A percentile compares a stretch with the other conserved stretches of the same genome.
Conservation (phyloP, 2,329 filamentous ascomycete species). For the Ophiobolus disseminans region DNA sequence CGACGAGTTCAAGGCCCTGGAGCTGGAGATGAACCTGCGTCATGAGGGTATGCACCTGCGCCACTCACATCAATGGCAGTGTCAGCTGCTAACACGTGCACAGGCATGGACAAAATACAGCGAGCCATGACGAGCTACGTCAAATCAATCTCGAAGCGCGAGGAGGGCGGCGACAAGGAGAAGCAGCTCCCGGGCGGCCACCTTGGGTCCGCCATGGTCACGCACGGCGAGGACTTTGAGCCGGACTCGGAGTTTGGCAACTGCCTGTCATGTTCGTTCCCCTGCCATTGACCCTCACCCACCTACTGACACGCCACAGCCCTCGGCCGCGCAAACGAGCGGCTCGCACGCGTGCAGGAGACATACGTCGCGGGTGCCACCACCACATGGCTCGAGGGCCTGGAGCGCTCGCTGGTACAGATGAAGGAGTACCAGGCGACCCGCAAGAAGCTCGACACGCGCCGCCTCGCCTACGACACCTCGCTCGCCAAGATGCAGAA, state of each 20-base stretch:
- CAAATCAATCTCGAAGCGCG: constrained; percentile 85
- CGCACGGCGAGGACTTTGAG: constrained; percentile 92
- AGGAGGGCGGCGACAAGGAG: constrained; percentile 86
- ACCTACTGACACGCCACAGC: constrained; percentile 53
- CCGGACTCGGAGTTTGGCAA: constrained; percentile 88
- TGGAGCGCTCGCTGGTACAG: constrained; percentile 87
- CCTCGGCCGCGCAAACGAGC: constrained; percentile 86
- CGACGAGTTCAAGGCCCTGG: constrained; percentile 89
- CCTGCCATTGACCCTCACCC: background rate
- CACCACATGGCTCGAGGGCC: constrained; percentile 85
- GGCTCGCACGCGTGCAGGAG: constrained; percentile 84
- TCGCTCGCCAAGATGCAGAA: constrained; percentile 91
- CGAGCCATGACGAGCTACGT: constrained; percentile 84
- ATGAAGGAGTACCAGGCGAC: constrained; percentile 97
- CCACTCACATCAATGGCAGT: constrained; percentile 4
- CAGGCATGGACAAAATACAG: constrained; percentile 90
- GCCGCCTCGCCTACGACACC: constrained; percentile 88
- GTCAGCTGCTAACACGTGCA: constrained; percentile 10
- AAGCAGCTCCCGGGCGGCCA: constrained; percentile 81
- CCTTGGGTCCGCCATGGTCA: constrained; percentile 83
- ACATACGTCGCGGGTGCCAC: constrained; percentile 79
- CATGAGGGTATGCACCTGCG: constrained; percentile 72
- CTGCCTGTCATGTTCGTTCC: constrained; percentile 72
- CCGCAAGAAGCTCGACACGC: constrained; percentile 91
- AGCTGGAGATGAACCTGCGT: constrained; percentile 87